Percentiles rank a stretch among this genome's conserved stretches.
Evolutionary conservation across 768 basidiomycete species (phyloP).

Genomic region (Pleurotus djamor): DNA sequence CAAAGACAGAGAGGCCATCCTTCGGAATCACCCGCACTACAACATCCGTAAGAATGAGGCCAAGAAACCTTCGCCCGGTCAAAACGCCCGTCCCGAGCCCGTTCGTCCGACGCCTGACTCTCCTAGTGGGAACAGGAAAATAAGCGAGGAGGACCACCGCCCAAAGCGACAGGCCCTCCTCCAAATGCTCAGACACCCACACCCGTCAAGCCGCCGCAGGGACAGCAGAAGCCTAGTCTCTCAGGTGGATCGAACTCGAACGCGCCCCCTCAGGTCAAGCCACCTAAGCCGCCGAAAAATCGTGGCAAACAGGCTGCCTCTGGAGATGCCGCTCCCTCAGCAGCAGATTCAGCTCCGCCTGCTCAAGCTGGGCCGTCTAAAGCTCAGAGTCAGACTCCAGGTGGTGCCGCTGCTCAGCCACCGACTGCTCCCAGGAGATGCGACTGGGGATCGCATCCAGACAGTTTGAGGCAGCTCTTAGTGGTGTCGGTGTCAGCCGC

Average conservation of each 20-base stretch:
- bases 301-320: slow-evolving; percentile 13
- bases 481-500: slow-evolving; percentile 55
- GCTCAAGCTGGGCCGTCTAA: slow-evolving; percentile 4
- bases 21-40: slow-evolving; percentile 73
- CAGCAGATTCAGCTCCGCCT: neutral
- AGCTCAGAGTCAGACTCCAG: slow-evolving; percentile 9
- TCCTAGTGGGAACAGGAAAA: neutral
- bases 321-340: neutral
- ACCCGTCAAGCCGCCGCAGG: slow-evolving; percentile 22
- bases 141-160: slow-evolving; percentile 13
- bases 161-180: slow-evolving; percentile 19
- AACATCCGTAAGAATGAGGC: slow-evolving; percentile 42
- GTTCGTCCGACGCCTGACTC: slow-evolving; percentile 14
- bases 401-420: slow-evolving; percentile 11
- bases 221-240: slow-evolving; percentile 14
- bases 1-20: slow-evolving; percentile 71
- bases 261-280: slow-evolving; percentile 12
- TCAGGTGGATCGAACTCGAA: slow-evolving; percentile 7
- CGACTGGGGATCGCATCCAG: slow-evolving; percentile 63
- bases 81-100: slow-evolving; percentile 17
- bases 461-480: slow-evolving; percentile 74
- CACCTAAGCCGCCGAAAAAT: slow-evolving; percentile 16
- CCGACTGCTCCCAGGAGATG: slow-evolving; percentile 28
- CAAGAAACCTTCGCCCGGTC: slow-evolving; percentile 17
- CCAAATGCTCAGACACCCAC: slow-evolving; percentile 4